These are phyloP conservation scores for Elsinoe ampelina DNA, from an alignment of 2,329 filamentous ascomycete species.

Conservation along the genomic window DNA sequence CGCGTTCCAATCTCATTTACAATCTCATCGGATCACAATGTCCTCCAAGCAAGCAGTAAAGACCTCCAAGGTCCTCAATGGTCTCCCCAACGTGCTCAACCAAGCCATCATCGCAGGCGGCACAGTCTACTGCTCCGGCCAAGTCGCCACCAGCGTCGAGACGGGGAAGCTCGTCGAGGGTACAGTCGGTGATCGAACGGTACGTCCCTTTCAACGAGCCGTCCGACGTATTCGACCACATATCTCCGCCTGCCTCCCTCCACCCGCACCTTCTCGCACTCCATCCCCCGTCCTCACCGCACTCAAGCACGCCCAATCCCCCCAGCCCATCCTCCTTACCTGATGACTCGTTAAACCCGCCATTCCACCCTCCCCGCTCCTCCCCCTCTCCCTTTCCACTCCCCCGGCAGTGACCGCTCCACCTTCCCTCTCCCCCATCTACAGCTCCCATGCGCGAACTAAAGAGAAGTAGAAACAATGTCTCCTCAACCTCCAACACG, in stretches of 20 bases:
- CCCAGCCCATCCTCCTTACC: no score
- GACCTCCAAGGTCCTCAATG: slow-evolving; percentile 15
- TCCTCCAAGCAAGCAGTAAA: slow-evolving; percentile 13
- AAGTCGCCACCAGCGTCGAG: slow-evolving; percentile 48
- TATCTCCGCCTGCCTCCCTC: no score
- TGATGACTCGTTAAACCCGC: no score
- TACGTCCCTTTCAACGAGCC: no score
- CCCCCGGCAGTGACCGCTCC: no score
- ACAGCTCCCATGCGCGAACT: background rate
- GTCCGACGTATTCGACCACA: no score
- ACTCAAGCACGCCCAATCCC: no score
- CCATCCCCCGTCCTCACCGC: no score
- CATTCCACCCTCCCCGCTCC: no score
- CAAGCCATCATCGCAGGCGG: slow-evolving; percentile 42
- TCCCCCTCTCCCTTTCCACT: no score
- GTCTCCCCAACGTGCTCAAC: slow-evolving; percentile 21
- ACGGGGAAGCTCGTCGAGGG: slow-evolving; percentile 49
- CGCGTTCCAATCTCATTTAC: background rate
- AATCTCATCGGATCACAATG: background rate
- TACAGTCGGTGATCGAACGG: slow-evolving; percentile 46
- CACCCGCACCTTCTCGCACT: background rate
- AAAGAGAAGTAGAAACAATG: slow-evolving; percentile 30
- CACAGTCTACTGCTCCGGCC: slow-evolving; percentile 62
- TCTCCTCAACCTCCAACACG: slow-evolving; percentile 49
- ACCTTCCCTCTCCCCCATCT: no score